Evolutionary conservation across 2,329 filamentous ascomycete genomes (phyloP).

Genomic region (Diaporthe longicolla): DNA sequence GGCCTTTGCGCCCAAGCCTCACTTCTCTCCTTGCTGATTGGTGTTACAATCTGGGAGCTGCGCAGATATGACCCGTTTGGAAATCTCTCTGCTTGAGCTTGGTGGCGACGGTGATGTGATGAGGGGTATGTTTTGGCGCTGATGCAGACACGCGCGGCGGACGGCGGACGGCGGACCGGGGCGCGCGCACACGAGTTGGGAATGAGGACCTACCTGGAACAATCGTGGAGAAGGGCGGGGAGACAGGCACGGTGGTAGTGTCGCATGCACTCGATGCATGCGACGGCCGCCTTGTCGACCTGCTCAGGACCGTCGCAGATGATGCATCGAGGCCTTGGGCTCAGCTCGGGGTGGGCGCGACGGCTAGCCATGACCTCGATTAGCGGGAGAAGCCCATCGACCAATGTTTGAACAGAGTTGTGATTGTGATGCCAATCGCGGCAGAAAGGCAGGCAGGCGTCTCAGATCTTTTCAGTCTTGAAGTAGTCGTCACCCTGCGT

Average conservation of each 20-base stretch:
- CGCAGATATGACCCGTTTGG: neutral
- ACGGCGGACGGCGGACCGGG: neutral
- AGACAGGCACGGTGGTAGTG: slow-evolving; percentile 48
- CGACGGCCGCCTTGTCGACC: slow-evolving; percentile 45
- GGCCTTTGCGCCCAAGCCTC: neutral
- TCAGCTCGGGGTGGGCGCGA: slow-evolving; percentile 14
- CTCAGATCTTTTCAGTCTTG: slow-evolving; percentile 85
- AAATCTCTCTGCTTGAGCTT: neutral
- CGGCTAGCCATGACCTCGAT: slow-evolving; percentile 35
- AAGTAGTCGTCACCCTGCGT: slow-evolving; percentile 63
- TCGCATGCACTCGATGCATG: slow-evolving; percentile 45
- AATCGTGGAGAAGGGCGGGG: slow-evolving; percentile 43
- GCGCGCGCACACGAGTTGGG: neutral
- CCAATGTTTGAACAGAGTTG: slow-evolving; percentile 43
- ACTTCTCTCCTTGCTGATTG: neutral
- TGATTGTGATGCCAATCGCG: neutral
- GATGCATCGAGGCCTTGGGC: slow-evolving; percentile 25
- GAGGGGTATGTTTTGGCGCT: slow-evolving; percentile 6
- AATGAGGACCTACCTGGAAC: slow-evolving; percentile 37
- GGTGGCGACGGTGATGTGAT: slow-evolving; percentile 14
- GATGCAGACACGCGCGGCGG: slow-evolving; percentile 1
- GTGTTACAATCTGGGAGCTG: neutral
- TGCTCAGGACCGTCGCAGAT: slow-evolving; percentile 39
- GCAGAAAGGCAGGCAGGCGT: slow-evolving; percentile 48
- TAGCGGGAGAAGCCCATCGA: slow-evolving; percentile 33